A percentile compares a stretch with the other conserved stretches of the same genome.
phyloP scores from a whole-genome alignment of 1,284 basidiomycete species.

The Xerocomus nothofagi region DNA sequence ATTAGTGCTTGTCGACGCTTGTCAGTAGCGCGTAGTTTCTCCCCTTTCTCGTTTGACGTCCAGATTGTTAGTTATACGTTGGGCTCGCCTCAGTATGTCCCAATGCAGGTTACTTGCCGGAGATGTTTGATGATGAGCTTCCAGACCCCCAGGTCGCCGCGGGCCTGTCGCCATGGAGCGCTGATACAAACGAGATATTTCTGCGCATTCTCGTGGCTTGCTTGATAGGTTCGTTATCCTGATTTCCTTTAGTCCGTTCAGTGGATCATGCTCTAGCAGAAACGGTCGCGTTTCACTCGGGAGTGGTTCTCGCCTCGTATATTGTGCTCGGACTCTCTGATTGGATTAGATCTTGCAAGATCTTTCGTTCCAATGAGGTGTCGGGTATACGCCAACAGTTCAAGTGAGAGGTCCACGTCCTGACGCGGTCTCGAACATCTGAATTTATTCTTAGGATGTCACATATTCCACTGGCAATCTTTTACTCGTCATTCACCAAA shows the following conservation, averaged over 20 bases:
- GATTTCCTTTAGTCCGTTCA: background rate
- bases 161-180: conserved; percentile 46
- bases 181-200: conserved; percentile 50
- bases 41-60: conserved; percentile 10
- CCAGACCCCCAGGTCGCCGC: conserved; percentile 40
- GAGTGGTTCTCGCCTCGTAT: conserved; percentile 59
- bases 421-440: background rate
- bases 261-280: conserved; percentile 42
- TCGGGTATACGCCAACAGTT: conserved; percentile 66
- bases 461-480: conserved; percentile 75
- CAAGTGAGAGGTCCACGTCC: conserved; percentile 36
- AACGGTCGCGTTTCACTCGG: conserved; percentile 69
- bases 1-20: conserved; percentile 65
- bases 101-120: background rate
- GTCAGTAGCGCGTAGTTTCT: conserved; percentile 44
- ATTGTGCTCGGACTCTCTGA: conserved; percentile 47
- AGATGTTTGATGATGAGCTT: conserved; percentile 3
- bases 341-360: conserved; percentile 29
- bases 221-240: conserved; percentile 47
- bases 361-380: conserved; percentile 6
- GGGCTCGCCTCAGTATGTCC: conserved; percentile 61
- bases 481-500: conserved; percentile 88
- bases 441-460: conserved; percentile 49
- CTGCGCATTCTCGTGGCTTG: conserved; percentile 62
- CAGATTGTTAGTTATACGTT: conserved; percentile 61